phyloP scores from a whole-genome alignment of 2,329 filamentous ascomycete genomes.

The Cadophora luteo-olivacea region DNA sequence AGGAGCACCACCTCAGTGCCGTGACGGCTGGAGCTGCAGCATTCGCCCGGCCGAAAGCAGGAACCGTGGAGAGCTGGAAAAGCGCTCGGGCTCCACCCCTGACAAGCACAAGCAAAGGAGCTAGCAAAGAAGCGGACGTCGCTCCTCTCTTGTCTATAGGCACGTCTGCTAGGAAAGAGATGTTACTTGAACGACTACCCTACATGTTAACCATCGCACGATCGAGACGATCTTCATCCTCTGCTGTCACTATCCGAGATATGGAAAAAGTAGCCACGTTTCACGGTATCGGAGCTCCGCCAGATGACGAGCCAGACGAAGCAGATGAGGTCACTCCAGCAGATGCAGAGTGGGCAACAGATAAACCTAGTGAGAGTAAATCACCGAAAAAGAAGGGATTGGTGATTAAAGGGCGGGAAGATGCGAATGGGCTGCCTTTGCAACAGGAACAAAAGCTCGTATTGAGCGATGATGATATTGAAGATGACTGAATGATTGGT shows the following conservation, averaged over 20 bases:
- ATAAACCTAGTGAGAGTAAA: slow-evolving; percentile 61
- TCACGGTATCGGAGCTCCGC: slow-evolving; percentile 46
- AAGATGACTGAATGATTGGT: slow-evolving; percentile 61
- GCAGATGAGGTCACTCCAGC: slow-evolving; percentile 48
- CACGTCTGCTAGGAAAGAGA: slow-evolving; percentile 69
- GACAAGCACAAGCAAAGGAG: slow-evolving; percentile 14
- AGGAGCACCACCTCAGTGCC: slow-evolving; percentile 47
- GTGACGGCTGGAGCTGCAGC: slow-evolving; percentile 55
- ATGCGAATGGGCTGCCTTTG: slow-evolving; percentile 31
- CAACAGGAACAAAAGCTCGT: slow-evolving; percentile 66
- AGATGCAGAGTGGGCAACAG: slow-evolving; percentile 64
- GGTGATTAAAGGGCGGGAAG: slow-evolving; percentile 38
- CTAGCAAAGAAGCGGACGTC: slow-evolving; percentile 39
- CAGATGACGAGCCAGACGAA: slow-evolving; percentile 54
- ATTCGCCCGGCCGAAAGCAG: slow-evolving; percentile 54
- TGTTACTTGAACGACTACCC: slow-evolving; percentile 85
- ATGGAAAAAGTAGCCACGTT: slow-evolving; percentile 47
- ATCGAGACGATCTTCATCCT: slow-evolving; percentile 40
- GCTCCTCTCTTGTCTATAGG: slow-evolving; percentile 63
- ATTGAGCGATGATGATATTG: slow-evolving; percentile 84
- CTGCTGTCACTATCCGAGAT: slow-evolving; percentile 46
- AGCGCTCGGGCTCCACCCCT: slow-evolving; percentile 26
- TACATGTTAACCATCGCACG: slow-evolving; percentile 75
- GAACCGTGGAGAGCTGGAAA: slow-evolving; percentile 46
- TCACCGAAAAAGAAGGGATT: slow-evolving; percentile 56